phyloP scores from a whole-genome alignment of 768 basidiomycete genomes.

The Naganishia vaughanmartiniae region DNA sequence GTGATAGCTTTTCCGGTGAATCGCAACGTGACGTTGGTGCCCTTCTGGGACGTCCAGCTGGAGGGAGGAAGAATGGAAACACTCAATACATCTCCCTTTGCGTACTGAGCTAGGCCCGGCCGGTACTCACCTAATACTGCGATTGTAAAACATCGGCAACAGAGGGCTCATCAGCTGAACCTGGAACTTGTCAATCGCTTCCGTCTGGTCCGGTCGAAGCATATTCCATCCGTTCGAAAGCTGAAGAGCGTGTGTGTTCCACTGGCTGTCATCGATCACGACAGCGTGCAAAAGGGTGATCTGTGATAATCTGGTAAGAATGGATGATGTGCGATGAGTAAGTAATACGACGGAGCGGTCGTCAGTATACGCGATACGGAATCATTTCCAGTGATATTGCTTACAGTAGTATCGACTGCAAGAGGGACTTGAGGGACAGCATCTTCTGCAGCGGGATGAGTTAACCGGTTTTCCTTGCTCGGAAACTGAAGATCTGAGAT shows the following conservation, averaged over 20 bases:
- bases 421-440: too few species aligned
- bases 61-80: background rate
- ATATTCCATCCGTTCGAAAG: conserved; percentile 27
- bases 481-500: too few species aligned
- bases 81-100: background rate
- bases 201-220: conserved; percentile 20
- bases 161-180: conserved; percentile 4
- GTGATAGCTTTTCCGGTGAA: conserved; percentile 15
- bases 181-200: conserved; percentile 18
- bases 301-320: too few species aligned
- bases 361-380: too few species aligned
- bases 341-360: too few species aligned
- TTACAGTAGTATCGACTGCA: too few species aligned
- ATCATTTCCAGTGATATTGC: too few species aligned
- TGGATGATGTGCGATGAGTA: too few species aligned
- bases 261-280: conserved; percentile 24
- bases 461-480: too few species aligned
- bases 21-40: background rate
- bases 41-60: conserved; percentile 11
- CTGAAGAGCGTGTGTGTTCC: conserved; percentile 21
- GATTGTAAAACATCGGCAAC: conserved; percentile 16
- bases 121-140: conserved; percentile 9
- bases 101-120: background rate
- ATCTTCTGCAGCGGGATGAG: too few species aligned
- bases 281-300: background rate